Evolutionary conservation across 192 early-diverging fungal species (phyloP).

Genomic region (Dimargaris verticillata): DNA sequence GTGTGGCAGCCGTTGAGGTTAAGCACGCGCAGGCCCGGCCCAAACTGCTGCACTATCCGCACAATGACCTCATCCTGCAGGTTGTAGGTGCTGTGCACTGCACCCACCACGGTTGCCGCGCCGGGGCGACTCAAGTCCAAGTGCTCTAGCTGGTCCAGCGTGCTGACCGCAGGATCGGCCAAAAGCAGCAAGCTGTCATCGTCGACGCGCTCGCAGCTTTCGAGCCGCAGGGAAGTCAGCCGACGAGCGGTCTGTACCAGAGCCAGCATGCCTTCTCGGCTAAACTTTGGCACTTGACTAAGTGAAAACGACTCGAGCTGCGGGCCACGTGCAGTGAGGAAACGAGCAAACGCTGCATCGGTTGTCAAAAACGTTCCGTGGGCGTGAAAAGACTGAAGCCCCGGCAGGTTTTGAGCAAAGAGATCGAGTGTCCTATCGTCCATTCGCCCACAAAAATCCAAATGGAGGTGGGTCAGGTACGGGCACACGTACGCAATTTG

Average conservation of each 20-base stretch:
- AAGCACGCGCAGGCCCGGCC: slow-evolving; percentile 27
- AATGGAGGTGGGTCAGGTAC: slow-evolving; percentile 34
- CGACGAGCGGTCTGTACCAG: slow-evolving; percentile 24
- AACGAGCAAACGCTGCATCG: slow-evolving; percentile 32
- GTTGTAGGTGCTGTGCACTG: slow-evolving; percentile 1
- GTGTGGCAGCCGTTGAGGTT: slow-evolving; percentile 30
- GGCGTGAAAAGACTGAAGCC: slow-evolving; percentile 38
- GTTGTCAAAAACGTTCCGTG: slow-evolving; percentile 56
- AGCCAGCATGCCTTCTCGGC: slow-evolving; percentile 27
- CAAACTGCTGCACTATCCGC: slow-evolving; percentile 26
- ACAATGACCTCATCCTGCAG: slow-evolving; percentile 30
- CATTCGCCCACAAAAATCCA: slow-evolving; percentile 62
- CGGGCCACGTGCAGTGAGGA: slow-evolving; percentile 36
- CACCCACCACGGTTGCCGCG: slow-evolving; percentile 7
- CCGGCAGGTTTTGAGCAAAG: slow-evolving; percentile 20
- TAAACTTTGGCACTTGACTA: slow-evolving; percentile 37
- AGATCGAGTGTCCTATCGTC: slow-evolving; percentile 25
- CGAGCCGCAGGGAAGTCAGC: slow-evolving; percentile 30
- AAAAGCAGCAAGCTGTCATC: slow-evolving; percentile 29
- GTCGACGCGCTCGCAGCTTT: slow-evolving; percentile 26
- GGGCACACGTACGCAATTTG: slow-evolving; percentile 48
- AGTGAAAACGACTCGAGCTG: slow-evolving; percentile 39
- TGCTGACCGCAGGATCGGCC: not conserved
- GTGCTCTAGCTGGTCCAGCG: slow-evolving; percentile 19
- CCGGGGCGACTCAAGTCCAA: slow-evolving; percentile 28